These are phyloP conservation scores for Aspergillus campestris DNA, from an alignment of 495 filamentous ascomycete species.

Conservation along the genomic window DNA sequence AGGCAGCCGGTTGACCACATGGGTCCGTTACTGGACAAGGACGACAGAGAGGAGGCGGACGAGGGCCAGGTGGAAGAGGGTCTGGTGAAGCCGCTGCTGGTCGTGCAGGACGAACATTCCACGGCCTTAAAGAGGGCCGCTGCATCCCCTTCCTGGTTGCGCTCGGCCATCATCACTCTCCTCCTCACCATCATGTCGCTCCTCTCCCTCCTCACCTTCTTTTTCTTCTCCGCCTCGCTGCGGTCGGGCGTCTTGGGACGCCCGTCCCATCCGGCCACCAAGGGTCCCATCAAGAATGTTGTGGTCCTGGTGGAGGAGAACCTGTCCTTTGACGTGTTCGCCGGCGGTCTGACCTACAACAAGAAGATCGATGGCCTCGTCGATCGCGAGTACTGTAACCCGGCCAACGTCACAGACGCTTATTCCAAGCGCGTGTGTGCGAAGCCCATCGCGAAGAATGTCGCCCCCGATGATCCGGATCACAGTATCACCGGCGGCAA, in stretches of 20 bases:
- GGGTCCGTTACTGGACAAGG: too few relatives aligned
- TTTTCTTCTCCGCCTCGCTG: constrained; percentile 2
- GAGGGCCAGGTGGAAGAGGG: too few relatives aligned
- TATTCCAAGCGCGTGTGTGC: constrained; percentile 29
- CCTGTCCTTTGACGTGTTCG: constrained; percentile 36
- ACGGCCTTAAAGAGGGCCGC: too few relatives aligned
- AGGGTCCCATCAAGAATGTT: constrained; percentile 36
- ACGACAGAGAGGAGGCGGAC: too few relatives aligned
- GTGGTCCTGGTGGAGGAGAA: constrained; percentile 39
- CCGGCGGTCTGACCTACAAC: constrained; percentile 32
- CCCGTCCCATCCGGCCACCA: constrained; percentile 1
- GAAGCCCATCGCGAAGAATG: constrained; percentile 20
- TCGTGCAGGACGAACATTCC: too few relatives aligned
- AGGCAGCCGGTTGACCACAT: too few relatives aligned
- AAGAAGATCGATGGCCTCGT: constrained; percentile 24
- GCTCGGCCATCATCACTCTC: not conserved
- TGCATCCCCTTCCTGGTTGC: too few relatives aligned
- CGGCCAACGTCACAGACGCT: constrained; percentile 27
- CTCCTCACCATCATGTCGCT: constrained; percentile 1
- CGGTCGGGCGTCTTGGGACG: constrained; percentile 2
- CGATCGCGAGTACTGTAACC: constrained; percentile 33
- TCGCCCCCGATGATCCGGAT: constrained; percentile 38
- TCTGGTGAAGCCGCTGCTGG: too few relatives aligned
- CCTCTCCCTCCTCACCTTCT: constrained; percentile 1
- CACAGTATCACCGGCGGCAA: constrained; percentile 42